phyloP scores from a whole-genome alignment of 805 yeast species.

The Candida multigemmis region DNA sequence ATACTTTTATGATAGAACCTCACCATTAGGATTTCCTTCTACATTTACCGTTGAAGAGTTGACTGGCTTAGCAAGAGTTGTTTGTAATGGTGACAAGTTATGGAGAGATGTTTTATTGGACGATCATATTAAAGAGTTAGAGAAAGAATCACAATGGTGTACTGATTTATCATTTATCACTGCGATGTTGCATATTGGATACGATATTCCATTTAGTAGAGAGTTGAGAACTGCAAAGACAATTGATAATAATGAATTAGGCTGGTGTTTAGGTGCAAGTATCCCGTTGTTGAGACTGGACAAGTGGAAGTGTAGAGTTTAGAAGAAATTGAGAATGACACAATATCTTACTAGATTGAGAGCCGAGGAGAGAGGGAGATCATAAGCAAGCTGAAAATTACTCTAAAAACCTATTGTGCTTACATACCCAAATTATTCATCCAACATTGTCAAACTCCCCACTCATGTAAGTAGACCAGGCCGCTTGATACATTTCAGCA shows the following conservation, averaged over 20 bases:
- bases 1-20: conserved; percentile 89
- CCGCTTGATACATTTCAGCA: too few species aligned
- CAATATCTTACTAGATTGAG: too few species aligned
- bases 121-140: conserved; percentile 56
- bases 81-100: conserved; percentile 72
- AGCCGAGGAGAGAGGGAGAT: too few species aligned
- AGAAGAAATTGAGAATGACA: conserved; percentile 7
- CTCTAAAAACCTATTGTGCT: too few species aligned
- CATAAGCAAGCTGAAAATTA: too few species aligned
- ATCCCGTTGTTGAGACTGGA: conserved; percentile 85
- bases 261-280: conserved; percentile 99
- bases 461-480: too few species aligned
- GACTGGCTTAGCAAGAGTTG: conserved; percentile 69
- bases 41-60: conserved; percentile 82
- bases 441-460: too few species aligned
- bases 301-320: conserved; percentile 60
- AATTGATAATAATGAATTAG: conserved; percentile 82
- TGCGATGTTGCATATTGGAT: conserved; percentile 89
- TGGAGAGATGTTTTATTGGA: conserved; percentile 70
- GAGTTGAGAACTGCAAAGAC: conserved; percentile 90
- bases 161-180: conserved; percentile 85
- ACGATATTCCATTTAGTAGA: conserved; percentile 83
- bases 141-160: conserved; percentile 89
- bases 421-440: too few species aligned
- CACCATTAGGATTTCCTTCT: conserved; percentile 90